Conservation (phyloP, 2,329 filamentous ascomycete genomes). For the Microsporum canis region DNA sequence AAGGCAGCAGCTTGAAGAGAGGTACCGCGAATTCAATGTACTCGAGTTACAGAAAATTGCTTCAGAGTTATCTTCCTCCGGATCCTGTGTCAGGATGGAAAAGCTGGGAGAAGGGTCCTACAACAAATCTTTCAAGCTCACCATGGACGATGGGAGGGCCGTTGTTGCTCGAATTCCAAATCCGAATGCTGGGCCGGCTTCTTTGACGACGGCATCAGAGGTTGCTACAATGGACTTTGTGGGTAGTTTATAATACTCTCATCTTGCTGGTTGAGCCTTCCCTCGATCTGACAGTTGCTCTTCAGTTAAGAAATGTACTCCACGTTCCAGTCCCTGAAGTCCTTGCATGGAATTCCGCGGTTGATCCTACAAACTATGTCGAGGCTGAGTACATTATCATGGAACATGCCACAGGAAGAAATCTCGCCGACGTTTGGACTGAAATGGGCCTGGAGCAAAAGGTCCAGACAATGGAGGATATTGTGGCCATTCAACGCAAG, state of each 20-base stretch:
- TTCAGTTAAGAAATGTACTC: not conserved
- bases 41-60: too few species aligned
- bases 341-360: not conserved
- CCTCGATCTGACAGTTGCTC: not conserved
- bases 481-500: too few species aligned
- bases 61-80: too few species aligned
- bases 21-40: too few species aligned
- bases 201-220: not conserved
- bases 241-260: not conserved
- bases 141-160: too few species aligned
- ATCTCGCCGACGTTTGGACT: not conserved
- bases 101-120: too few species aligned
- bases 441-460: not conserved
- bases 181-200: not conserved
- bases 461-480: too few species aligned
- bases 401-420: not conserved
- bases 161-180: not conserved
- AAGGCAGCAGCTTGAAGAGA: too few species aligned
- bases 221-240: not conserved
- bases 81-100: too few species aligned
- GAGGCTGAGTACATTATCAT: not conserved
- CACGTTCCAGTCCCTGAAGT: not conserved
- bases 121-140: too few species aligned
- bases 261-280: not conserved
- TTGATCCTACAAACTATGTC: not conserved